A percentile compares a stretch with the other conserved stretches of the same genome.
Evolutionary conservation across 2,329 filamentous ascomycete species (phyloP).

Genomic region (Colletotrichum liaoningense): DNA sequence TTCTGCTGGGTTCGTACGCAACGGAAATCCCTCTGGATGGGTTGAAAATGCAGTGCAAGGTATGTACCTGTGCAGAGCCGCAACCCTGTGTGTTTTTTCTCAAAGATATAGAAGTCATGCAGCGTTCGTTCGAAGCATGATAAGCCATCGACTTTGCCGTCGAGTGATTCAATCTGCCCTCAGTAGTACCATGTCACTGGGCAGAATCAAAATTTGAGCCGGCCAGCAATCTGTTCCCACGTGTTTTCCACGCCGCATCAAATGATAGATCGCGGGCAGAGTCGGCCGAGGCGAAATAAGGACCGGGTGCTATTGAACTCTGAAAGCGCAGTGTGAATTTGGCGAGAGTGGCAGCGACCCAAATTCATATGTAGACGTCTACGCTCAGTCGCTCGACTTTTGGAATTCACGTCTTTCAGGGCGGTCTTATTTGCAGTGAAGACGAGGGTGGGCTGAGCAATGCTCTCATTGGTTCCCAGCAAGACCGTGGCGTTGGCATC

Average conservation of each 20-base stretch:
- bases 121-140: fast-evolving
- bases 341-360: not conserved
- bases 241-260: too few species aligned
- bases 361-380: not conserved
- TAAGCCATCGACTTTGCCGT: fast-evolving
- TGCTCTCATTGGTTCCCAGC: not conserved
- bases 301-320: too few species aligned
- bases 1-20: too few species aligned
- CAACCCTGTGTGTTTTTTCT: too few species aligned
- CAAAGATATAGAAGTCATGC: too few species aligned
- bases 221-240: too few species aligned
- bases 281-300: not conserved
- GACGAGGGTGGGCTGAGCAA: not conserved
- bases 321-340: not conserved
- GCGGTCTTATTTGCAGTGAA: not conserved
- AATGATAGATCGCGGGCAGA: not conserved
- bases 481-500: not conserved
- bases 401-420: not conserved
- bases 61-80: too few species aligned
- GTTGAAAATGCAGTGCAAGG: not conserved
- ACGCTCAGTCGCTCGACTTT: not conserved
- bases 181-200: too few species aligned
- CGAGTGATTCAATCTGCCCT: too few species aligned
- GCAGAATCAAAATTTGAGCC: too few species aligned
- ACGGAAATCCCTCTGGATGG: not conserved